These are phyloP conservation scores for Atkinsonella hypoxylon DNA, from an alignment of 2,329 filamentous ascomycete species.

Conservation along the genomic window DNA sequence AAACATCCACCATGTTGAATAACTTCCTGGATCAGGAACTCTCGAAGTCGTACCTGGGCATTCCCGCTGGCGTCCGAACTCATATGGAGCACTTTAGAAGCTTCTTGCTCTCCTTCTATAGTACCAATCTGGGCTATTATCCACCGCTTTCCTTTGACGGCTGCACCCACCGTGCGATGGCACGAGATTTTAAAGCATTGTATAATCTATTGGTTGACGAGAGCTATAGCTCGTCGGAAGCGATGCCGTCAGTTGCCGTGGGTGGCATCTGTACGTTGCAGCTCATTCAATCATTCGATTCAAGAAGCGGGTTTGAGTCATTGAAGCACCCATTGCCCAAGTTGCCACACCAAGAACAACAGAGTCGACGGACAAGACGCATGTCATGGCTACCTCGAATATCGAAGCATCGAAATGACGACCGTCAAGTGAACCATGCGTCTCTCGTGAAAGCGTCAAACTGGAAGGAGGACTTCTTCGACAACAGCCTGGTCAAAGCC, in stretches of 20 bases:
- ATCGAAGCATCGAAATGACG: constrained; percentile 33
- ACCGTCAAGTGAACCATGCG: constrained; percentile 36
- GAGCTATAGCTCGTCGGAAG: constrained; percentile 34
- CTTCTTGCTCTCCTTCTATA: constrained; percentile 56
- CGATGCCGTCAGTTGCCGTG: constrained; percentile 40
- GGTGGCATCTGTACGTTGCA: constrained; percentile 62
- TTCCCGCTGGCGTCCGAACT: constrained; percentile 45
- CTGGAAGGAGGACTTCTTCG: constrained; percentile 23
- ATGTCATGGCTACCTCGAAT: constrained; percentile 29
- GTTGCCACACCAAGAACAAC: constrained; percentile 37
- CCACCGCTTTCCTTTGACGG: constrained; percentile 41
- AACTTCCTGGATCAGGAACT: constrained; percentile 62
- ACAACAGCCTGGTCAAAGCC: constrained; percentile 50
- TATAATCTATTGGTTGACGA: constrained; percentile 62
- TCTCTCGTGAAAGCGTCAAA: constrained; percentile 42
- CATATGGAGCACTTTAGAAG: constrained; percentile 64
- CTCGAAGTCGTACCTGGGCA: constrained; percentile 51
- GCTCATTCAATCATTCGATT: constrained; percentile 55
- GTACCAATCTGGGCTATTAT: constrained; percentile 57
- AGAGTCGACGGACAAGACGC: constrained; percentile 18
- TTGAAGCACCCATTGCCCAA: constrained; percentile 56
- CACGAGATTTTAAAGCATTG: constrained; percentile 56
- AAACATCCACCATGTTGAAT: constrained; percentile 46
- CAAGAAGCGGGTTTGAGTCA: constrained; percentile 43
- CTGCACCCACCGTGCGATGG: constrained; percentile 47